Evolutionary conservation across 768 basidiomycete species (phyloP).

Genomic region (Thelephora aurantiotincta): DNA sequence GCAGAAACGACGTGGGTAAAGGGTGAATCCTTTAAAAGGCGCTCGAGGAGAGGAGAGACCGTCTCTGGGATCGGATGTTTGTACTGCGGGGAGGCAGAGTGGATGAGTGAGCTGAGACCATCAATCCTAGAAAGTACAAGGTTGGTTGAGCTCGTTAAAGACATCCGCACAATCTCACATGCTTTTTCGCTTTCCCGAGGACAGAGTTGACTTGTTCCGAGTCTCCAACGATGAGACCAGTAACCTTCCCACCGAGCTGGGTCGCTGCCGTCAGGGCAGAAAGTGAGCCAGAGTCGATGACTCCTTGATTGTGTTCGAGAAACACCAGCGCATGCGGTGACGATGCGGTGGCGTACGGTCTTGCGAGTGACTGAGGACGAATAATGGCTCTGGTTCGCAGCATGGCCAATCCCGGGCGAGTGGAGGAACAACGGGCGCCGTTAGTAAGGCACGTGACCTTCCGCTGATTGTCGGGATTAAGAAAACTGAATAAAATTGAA

Average conservation of each 20-base stretch:
- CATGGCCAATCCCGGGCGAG: constrained; percentile 2
- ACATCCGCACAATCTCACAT: constrained; percentile 1
- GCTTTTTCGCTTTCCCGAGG: constrained; percentile 75
- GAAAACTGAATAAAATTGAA: too few species aligned
- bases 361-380: constrained; percentile 7
- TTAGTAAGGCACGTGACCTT: too few species aligned
- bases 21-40: constrained; percentile 42
- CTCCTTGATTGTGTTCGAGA: constrained; percentile 74
- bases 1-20: constrained; percentile 90
- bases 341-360: constrained; percentile 44
- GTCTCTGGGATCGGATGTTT: constrained; percentile 58
- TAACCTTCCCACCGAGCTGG: constrained; percentile 75
- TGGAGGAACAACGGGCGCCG: too few species aligned
- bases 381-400: constrained; percentile 8
- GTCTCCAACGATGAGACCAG: constrained; percentile 61
- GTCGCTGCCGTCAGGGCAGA: constrained; percentile 87
- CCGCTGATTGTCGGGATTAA: too few species aligned
- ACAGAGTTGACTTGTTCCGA: constrained; percentile 51
- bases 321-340: constrained; percentile 75
- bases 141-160: constrained; percentile 4
- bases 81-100: constrained; percentile 60
- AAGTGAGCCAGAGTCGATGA: constrained; percentile 72
- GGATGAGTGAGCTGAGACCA: constrained; percentile 51
- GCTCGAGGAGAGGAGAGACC: constrained; percentile 71
- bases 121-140: constrained; percentile 33